Conservation (phyloP, 2,329 filamentous ascomycete genomes). For the Colletotrichum tropicale region DNA sequence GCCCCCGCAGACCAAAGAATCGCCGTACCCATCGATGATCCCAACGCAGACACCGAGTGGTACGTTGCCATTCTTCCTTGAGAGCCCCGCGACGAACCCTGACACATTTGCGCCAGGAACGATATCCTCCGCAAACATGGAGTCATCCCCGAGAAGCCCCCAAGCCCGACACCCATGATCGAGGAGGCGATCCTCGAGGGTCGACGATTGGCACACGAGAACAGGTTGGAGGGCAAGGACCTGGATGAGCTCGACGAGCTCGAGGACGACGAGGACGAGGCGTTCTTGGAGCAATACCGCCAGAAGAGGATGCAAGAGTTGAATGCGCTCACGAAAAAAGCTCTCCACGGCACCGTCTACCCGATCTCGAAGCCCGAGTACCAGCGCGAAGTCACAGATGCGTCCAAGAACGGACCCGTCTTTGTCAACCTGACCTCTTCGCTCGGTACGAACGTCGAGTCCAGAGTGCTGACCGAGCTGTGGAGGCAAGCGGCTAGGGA, state of each 20-base stretch:
- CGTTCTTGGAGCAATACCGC: slow-evolving; percentile 85
- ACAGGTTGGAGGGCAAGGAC: slow-evolving; percentile 91
- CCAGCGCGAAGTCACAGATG: slow-evolving; percentile 87
- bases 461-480: slow-evolving; percentile 79
- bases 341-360: slow-evolving; percentile 88
- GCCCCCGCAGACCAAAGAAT: slow-evolving; percentile 68
- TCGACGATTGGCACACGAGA: slow-evolving; percentile 84
- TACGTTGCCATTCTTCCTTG: slow-evolving; percentile 42
- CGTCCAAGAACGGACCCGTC: slow-evolving; percentile 71
- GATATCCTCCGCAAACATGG: slow-evolving; percentile 97
- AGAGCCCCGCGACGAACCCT: slow-evolving; percentile 19
- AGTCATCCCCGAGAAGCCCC: slow-evolving; percentile 96
- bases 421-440: slow-evolving; percentile 85
- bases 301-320: slow-evolving; percentile 88
- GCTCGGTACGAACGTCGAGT: slow-evolving; percentile 82
- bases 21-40: slow-evolving; percentile 88
- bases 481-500: slow-evolving; percentile 85
- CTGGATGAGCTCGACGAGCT: slow-evolving; percentile 91
- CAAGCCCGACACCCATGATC: slow-evolving; percentile 93
- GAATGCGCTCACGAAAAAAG: slow-evolving; percentile 73
- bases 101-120: slow-evolving; percentile 67
- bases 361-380: slow-evolving; percentile 96
- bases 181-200: slow-evolving; percentile 92
- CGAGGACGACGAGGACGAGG: slow-evolving; percentile 95
- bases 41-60: slow-evolving; percentile 99